Evolutionary conservation across 441 rosid genomes (phyloP).

Genomic region (Adansonia rubrostipa): DNA sequence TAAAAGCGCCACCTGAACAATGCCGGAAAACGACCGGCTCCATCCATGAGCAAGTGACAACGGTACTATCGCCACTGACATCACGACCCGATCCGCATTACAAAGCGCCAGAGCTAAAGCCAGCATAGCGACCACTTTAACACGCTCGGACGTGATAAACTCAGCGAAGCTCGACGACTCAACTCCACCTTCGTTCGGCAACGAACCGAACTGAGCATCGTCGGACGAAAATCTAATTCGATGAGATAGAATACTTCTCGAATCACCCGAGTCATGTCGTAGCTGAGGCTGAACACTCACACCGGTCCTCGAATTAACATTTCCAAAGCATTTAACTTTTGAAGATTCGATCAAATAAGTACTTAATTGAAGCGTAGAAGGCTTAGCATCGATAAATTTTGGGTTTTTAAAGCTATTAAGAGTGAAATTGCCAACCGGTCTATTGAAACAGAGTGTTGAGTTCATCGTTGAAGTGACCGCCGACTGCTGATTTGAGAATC

Average conservation of each 20-base stretch:
- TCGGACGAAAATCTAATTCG: slow-evolving; percentile 54
- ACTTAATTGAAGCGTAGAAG: slow-evolving; percentile 15
- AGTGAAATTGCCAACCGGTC: slow-evolving; percentile 21
- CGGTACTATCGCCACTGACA: slow-evolving; percentile 95
- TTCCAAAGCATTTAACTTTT: slow-evolving; percentile 19
- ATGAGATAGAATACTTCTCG: slow-evolving; percentile 24
- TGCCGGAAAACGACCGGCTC: slow-evolving; percentile 95
- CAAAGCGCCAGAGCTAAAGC: slow-evolving; percentile 84
- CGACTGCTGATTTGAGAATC: not conserved
- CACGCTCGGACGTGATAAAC: slow-evolving; percentile 93
- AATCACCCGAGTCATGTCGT: slow-evolving; percentile 21
- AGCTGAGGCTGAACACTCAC: slow-evolving; percentile 18
- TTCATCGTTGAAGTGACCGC: slow-evolving; percentile 32
- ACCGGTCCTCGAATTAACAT: slow-evolving; percentile 14
- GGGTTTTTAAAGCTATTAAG: slow-evolving; percentile 15
- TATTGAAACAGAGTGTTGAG: slow-evolving; percentile 31
- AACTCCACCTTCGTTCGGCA: slow-evolving; percentile 34
- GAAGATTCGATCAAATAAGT: slow-evolving; percentile 22
- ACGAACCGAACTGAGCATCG: slow-evolving; percentile 45
- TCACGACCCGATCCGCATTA: slow-evolving; percentile 93
- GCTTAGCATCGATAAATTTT: slow-evolving; percentile 11
- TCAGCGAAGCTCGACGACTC: slow-evolving; percentile 59
- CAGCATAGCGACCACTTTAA: slow-evolving; percentile 90
- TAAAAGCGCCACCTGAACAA: slow-evolving; percentile 70
- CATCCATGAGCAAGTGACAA: slow-evolving; percentile 81